Evolutionary conservation across 495 filamentous ascomycete genomes (phyloP), one percentile per base, ranked within the genome.

Genomic region (Trichoderma orchidacearum): DNA sequence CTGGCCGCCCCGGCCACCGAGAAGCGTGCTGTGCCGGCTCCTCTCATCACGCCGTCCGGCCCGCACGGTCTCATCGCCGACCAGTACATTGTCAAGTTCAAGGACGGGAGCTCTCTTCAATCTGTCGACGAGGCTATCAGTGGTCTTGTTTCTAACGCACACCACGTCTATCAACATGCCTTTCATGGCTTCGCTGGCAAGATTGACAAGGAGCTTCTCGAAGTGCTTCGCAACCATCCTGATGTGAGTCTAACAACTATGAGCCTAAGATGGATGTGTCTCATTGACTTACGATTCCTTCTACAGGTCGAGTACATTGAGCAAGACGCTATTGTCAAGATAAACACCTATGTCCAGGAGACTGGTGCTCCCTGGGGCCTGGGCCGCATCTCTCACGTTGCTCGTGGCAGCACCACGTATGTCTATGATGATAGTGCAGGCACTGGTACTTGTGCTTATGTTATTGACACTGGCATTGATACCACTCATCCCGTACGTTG

Each of bases 401-500:
- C 57, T 4, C 62, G 63, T 17, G 64, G 65, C 6, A 66, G 71
- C 45, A 69, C 63, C 55, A 61, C 64, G 62, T 86, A 85, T 65
- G 59, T 77, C 60, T 86, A 86, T 62, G 82, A 86, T 61, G 63
- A 58, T 23, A 73, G 62, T 55, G 82, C 81, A 34, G 82, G 84
- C 30, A 32, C 66, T n/a, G 82, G 80, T 25, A 76, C 76, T 57
- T 82, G 72, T 56, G 68, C 75, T 54, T 85, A 85, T 58, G 70
- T 85, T 53, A 72, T 85, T 52, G 83, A 80, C 61, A 77, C 73
- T 15, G 83, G 83, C 59, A 79, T 85, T 63, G 74, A 77, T 56
- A 72, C 68, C 27, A 48, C 61, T 5, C 82, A 86, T 65, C 25
- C 55, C 29, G 54, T 56, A 50, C 11, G 54, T 41, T 21, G 12